phyloP scores from a whole-genome alignment of 306 rosid species.

The Cajanus cajan region DNA sequence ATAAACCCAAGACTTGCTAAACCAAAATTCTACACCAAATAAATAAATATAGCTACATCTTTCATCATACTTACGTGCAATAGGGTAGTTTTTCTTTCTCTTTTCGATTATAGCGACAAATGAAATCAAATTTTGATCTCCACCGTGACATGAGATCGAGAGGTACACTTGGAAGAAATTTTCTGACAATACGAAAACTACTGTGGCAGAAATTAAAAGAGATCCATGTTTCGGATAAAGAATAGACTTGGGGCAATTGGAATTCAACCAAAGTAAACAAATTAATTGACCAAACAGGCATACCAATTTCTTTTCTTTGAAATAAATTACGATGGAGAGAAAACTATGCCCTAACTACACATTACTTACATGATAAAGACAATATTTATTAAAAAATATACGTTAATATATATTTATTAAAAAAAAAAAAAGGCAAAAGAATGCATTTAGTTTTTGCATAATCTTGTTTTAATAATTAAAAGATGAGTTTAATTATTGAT shows the following conservation, averaged over 20 bases:
- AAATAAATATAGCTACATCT: neutral
- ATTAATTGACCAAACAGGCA: neutral
- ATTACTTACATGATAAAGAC: neutral
- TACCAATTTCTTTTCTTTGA: neutral
- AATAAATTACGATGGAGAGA: neutral
- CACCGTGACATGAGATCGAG: neutral
- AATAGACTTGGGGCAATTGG: slow-evolving; percentile 14
- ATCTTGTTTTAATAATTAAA: neutral
- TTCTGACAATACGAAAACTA: slow-evolving; percentile 1
- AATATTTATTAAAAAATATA: no score
- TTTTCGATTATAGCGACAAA: neutral
- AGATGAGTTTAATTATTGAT: neutral
- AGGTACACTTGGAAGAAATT: neutral
- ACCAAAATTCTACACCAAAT: neutral
- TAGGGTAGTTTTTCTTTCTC: neutral
- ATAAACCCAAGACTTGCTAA: neutral
- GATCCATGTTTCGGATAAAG: slow-evolving; percentile 26
- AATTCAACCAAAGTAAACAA: neutral
- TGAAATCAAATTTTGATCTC: neutral
- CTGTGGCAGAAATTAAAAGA: slow-evolving; percentile 1
- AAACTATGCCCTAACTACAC: neutral
- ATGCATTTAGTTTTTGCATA: neutral
- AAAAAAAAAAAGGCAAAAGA: neutral
- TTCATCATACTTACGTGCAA: slow-evolving; percentile 19
- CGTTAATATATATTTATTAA: no score